Evolutionary conservation across 805 yeast genomes (phyloP), one percentile per base, ranked within the genome.

Genomic region (Pichia sporocuriosa): DNA sequence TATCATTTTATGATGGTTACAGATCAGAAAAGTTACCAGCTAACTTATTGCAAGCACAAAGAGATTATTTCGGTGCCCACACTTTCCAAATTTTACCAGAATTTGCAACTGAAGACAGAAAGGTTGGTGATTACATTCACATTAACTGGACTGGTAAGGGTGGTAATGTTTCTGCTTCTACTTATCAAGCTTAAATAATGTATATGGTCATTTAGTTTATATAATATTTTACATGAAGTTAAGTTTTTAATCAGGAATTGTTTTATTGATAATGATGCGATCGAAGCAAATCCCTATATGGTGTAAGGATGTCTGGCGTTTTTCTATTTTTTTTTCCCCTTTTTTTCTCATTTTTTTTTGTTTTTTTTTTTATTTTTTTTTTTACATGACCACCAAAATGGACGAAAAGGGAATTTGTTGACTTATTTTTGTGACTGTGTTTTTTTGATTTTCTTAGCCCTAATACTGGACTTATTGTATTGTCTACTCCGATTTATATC

Each of bases 21-120:
- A 84, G 97, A 81, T 83, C 96, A 47, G 95, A 78, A 52, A 78
- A 82, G 67, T 75, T 89, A 63, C 97, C 97, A 63, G 98, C 98
- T 55, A 90, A 90, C 83, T 77, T 90, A 70, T 76, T 90, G 66
- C 98, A 90, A 76, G 98, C 97, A 61, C 98, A 90, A 79, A 87
- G 98, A 79, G 98, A 90, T 69, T 90, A 88, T 86, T 90, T 90
- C 62, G 98, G 98, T 72, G 97, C 98, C 54, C 98, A 90, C 79
- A 93, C 98, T 62, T 90, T 93, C 88, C 79, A 79, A 68, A 94
- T 93, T 52, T 74, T 88, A 65, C 95, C 95, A 57, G 93, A 90
- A 68, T 66, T 58, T 58, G 96, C 87, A 57, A 73, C 77, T 62
- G 87, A 71, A 40, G 69, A 69, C 63, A 76, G 84, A 70, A 90